Evolutionary conservation across 441 rosid species (phyloP).

Genomic region (Erysimum pusillum): DNA sequence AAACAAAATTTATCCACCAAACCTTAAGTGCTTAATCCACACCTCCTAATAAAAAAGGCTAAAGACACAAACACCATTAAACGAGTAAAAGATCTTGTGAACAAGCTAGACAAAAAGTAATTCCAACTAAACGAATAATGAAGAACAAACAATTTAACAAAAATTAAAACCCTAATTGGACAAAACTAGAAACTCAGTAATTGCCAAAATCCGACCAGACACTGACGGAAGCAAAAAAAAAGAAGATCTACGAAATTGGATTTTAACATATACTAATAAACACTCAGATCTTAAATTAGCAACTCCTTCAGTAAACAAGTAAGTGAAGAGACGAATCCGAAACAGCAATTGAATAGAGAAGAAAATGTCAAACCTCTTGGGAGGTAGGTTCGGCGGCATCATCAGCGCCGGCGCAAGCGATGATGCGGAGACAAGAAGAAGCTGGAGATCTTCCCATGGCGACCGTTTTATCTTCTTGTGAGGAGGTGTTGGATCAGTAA

Average conservation of each 20-base stretch:
- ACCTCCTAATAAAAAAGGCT: neutral
- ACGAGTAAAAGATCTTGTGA: neutral
- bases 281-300: slow-evolving; percentile 38
- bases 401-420: slow-evolving; percentile 76
- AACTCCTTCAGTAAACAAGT: neutral
- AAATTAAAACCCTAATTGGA: neutral
- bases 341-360: slow-evolving; percentile 10
- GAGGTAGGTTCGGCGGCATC: slow-evolving; percentile 50
- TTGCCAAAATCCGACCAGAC: slow-evolving; percentile 33
- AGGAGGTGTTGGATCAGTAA: slow-evolving; percentile 36
- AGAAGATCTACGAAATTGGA: neutral
- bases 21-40: slow-evolving; percentile 13
- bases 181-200: slow-evolving; percentile 25
- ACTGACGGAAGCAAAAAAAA: slow-evolving; percentile 13
- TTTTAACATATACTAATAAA: neutral
- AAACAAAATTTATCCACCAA: slow-evolving; percentile 2
- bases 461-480: slow-evolving; percentile 35
- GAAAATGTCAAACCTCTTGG: slow-evolving; percentile 55
- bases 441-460: slow-evolving; percentile 81
- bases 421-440: slow-evolving; percentile 85
- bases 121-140: neutral
- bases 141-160: neutral
- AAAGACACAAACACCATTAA: neutral
- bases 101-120: slow-evolving; percentile 6
- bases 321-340: slow-evolving; percentile 9